Percentiles rank a stretch among this genome's conserved stretches.
phyloP scores from a whole-genome alignment of 2,329 filamentous ascomycete genomes.

The Epichloe scottii region DNA sequence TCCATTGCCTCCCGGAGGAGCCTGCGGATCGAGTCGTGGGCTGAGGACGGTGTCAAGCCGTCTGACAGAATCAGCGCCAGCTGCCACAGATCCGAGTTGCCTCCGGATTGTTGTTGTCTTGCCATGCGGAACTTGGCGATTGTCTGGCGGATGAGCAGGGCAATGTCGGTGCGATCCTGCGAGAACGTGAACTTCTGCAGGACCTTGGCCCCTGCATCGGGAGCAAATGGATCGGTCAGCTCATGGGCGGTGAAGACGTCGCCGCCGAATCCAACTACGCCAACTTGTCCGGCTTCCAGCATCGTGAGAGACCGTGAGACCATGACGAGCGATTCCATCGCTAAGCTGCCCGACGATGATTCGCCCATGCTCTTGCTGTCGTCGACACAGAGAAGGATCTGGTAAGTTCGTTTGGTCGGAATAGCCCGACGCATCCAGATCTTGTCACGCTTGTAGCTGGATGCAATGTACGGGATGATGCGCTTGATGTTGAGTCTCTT shows the following conservation, averaged over 20 bases:
- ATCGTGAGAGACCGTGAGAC: conserved; percentile 77
- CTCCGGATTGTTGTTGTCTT: conserved; percentile 44
- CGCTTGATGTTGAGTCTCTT: conserved; percentile 99
- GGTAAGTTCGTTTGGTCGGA: conserved; percentile 87
- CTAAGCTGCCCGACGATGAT: conserved; percentile 59
- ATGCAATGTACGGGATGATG: conserved; percentile 98
- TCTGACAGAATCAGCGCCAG: conserved; percentile 87
- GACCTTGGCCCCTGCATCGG: conserved; percentile 64
- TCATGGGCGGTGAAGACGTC: conserved; percentile 76
- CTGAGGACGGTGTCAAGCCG: conserved; percentile 69
- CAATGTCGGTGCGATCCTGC: conserved; percentile 78
- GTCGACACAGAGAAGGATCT: conserved; percentile 94
- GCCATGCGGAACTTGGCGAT: conserved; percentile 75
- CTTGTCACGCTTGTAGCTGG: conserved; percentile 96
- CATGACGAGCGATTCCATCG: conserved; percentile 88
- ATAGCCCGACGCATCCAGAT: conserved; percentile 97
- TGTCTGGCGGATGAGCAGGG: conserved; percentile 60
- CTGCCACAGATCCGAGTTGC: conserved; percentile 74
- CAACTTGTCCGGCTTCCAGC: conserved; percentile 91
- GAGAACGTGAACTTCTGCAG: conserved; percentile 76
- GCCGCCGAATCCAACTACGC: conserved; percentile 78
- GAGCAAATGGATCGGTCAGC: conserved; percentile 69
- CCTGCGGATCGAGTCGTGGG: conserved; percentile 71
- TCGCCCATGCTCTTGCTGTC: conserved; percentile 93
- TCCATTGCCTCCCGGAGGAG: conserved; percentile 81